Evolutionary conservation across 257 asterid genomes (phyloP), one percentile per base, ranked within the genome.

Genomic region (Lavandula angustifolia): DNA sequence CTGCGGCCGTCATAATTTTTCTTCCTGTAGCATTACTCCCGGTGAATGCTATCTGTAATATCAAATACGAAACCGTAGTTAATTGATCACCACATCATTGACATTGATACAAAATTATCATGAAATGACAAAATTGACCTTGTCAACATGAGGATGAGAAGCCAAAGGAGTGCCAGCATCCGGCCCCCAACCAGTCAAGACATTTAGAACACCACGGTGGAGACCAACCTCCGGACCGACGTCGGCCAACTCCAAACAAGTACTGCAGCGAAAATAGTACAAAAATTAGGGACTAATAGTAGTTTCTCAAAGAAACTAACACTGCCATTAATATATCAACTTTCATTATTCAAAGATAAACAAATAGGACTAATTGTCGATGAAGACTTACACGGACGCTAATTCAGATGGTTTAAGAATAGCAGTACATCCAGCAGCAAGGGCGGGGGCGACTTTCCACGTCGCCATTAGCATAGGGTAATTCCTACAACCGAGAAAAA

Each of bases 391-490:
- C 97, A 85, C 47, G 11, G 97, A 91, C 44, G 95, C 86, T 66
- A 92, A 66, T 72, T 92, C 99, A 2, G 99, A 92, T 40, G 99
- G 99, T 82, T 92, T 92, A 43, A 92, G 96, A 67, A 92, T 84
- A 65, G 95, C 95, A 69, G 92, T 72, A 73, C 99, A 92, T 52
- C 99, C 99, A 70, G 99, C 99, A 56, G 99, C 99, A 43, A 92
- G 78, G 53, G 99, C 96, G 54, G 97, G 96, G 54, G 99, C 99
- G 65, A 92, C 99, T 84, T 92, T 92, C 99, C 99, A 92, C 42
- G 92, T 80, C 13, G 99, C 97, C 97, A 92, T 89, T 73, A 92
- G 71, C 82, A 92, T 56, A 43, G 97, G 99, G 79, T 92, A 92
- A 71, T 92, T 92, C 99, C 97, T 92, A 56, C 31, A 70, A 27